A percentile compares a stretch with the other conserved stretches of the same genome.
Conservation (phyloP, 352 stramenopile genomes). For the Phytophthora boehmeriae region DNA sequence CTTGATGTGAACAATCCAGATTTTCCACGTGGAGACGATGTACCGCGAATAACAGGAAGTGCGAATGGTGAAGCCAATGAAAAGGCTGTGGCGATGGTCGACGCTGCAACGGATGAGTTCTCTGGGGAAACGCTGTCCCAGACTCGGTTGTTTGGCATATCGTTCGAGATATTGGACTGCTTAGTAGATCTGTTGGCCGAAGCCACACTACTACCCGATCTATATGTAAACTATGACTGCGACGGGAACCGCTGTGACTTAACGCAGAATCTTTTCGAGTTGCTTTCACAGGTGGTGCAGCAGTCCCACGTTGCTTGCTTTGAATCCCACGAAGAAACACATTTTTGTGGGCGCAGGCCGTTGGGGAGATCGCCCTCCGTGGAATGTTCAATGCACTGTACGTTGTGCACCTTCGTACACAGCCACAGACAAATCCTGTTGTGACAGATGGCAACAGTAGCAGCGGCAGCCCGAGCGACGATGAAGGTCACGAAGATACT, state of each 20-base stretch:
- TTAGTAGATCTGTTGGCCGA: conserved; percentile 97
- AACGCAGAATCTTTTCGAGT: conserved; percentile 94
- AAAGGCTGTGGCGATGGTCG: conserved; percentile 35
- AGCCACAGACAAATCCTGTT: conserved; percentile 27
- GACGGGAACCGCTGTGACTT: conserved; percentile 95
- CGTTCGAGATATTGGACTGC: conserved; percentile 88
- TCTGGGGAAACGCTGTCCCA: conserved; percentile 57
- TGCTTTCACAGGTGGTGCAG: conserved; percentile 84
- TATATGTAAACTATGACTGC: conserved; percentile 99
- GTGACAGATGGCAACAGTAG: conserved; percentile 21
- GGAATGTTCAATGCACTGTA: conserved; percentile 82
- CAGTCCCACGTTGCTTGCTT: conserved; percentile 72
- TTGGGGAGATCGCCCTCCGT: conserved; percentile 67
- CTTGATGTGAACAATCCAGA: conserved; percentile 67
- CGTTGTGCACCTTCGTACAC: conserved; percentile 68
- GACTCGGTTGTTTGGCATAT: conserved; percentile 62
- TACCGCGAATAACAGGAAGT: neutral
- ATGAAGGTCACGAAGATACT: conserved; percentile 37
- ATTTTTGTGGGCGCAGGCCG: conserved; percentile 76
- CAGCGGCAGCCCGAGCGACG: conserved; percentile 29
- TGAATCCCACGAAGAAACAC: conserved; percentile 70
- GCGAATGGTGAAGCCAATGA: conserved; percentile 10
- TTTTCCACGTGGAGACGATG: conserved; percentile 52
- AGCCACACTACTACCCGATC: conserved; percentile 93
- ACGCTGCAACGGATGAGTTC: conserved; percentile 69